Percentiles rank a stretch among this genome's conserved stretches.
These are phyloP conservation scores for Microbotryomycetes sp. DNA, from an alignment of 1,284 basidiomycete genomes.

Conservation along the genomic window DNA sequence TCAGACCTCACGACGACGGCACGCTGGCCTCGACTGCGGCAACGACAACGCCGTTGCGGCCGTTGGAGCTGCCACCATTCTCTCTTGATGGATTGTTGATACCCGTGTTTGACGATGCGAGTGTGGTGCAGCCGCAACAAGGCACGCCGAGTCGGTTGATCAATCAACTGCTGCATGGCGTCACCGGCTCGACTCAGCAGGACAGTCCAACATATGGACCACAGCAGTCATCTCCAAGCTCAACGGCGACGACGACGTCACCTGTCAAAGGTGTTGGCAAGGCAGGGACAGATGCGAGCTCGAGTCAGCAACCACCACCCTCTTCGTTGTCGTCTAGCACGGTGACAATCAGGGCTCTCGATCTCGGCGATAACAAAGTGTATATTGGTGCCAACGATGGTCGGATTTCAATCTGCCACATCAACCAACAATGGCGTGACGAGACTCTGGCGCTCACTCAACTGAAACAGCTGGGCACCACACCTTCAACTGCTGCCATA, in stretches of 20 bases:
- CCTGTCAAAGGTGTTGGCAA: conserved; percentile 8
- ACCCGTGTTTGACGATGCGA: conserved; percentile 14
- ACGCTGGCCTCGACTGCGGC: background rate
- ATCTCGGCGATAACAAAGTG: conserved; percentile 18
- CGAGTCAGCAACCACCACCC: background rate
- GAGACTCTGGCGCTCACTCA: conserved; percentile 2
- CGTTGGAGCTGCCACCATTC: conserved; percentile 33
- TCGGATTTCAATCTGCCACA: conserved; percentile 20
- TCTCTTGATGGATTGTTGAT: conserved; percentile 19
- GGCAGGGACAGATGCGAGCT: background rate
- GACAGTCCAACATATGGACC: background rate
- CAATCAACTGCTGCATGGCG: background rate
- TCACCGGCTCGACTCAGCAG: conserved; percentile 18
- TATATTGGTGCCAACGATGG: conserved; percentile 27
- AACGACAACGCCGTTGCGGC: conserved; percentile 7
- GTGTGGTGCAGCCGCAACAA: background rate
- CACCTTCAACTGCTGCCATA: background rate
- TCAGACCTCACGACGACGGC: background rate
- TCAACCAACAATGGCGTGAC: conserved; percentile 3
- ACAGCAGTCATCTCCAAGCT: background rate
- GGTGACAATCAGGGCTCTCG: conserved; percentile 15
- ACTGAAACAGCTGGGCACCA: background rate
- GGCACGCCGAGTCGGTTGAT: background rate
- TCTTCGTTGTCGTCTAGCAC: background rate
- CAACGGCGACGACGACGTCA: conserved; percentile 2